These are phyloP conservation scores for Pyrenochaeta sp. DNA, from an alignment of 2,329 filamentous ascomycete genomes.

Conservation along the genomic window DNA sequence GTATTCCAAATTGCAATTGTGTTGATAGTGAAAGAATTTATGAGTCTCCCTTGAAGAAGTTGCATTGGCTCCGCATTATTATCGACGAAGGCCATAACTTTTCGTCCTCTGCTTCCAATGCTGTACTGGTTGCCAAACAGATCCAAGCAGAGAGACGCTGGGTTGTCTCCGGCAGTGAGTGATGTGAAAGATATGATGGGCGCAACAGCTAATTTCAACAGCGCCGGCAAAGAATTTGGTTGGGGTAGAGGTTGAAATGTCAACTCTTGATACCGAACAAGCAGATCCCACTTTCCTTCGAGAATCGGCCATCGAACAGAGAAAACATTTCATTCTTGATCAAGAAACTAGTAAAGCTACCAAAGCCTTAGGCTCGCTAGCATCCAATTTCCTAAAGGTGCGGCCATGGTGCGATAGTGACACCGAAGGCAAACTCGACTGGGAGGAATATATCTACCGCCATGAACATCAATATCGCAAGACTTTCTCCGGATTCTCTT, in stretches of 20 bases:
- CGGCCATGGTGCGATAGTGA: constrained; percentile 78
- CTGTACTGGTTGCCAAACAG: constrained; percentile 64
- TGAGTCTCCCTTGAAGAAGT: constrained; percentile 69
- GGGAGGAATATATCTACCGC: constrained; percentile 73
- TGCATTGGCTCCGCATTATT: constrained; percentile 89
- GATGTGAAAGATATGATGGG: background rate
- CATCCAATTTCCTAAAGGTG: constrained; percentile 74
- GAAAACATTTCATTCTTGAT: constrained; percentile 49
- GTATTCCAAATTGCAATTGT: constrained; percentile 57
- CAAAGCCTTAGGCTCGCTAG: constrained; percentile 72
- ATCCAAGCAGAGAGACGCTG: constrained; percentile 74
- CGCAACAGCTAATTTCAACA: constrained; percentile 5
- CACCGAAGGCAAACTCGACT: constrained; percentile 70
- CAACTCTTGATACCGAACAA: constrained; percentile 43
- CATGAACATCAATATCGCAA: constrained; percentile 59
- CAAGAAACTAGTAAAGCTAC: constrained; percentile 53
- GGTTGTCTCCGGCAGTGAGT: constrained; percentile 80
- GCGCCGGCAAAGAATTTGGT: constrained; percentile 83
- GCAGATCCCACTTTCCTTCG: constrained; percentile 34
- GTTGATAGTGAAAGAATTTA: constrained; percentile 54
- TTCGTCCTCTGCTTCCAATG: constrained; percentile 71
- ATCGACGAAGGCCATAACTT: constrained; percentile 92
- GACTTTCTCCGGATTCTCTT: constrained; percentile 63
- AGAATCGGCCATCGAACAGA: constrained; percentile 48
- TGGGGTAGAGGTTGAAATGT: constrained; percentile 71